Base-by-base conservation (phyloP, 1,284 basidiomycete genomes). In the Ustilago cynodontis region DNA sequence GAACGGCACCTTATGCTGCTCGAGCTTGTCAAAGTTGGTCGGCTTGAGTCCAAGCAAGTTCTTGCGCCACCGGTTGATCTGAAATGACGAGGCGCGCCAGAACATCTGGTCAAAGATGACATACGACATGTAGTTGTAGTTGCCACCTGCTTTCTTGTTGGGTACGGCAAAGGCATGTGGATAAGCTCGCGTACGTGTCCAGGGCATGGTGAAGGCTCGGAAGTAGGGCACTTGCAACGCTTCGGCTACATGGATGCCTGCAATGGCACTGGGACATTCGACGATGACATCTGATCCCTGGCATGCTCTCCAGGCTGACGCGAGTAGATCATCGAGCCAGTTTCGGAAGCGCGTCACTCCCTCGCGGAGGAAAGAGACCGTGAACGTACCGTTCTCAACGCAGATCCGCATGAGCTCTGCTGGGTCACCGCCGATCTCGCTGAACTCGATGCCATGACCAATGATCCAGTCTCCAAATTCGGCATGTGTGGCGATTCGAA, bases 141-240 rank as follows among this genome's bases (percentile, higher is more conserved):
- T 90, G 31, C 95, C 95, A 26, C 96, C 96, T 90, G 92, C 90
- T 92, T 82, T 91, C 91, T 66, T 95, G 54, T 54, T 94, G 1
- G 97, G 96, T 2, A 98, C 96, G 20, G 94, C 95, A 83, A 99
- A 99, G 3, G 96, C 95, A 85, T 99, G 96, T 22, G 96, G 96
- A 86, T 98, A 99, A 5, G 93, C 94, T 80, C 94, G 91, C 22
- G 86, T 93, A 64, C 91, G 88, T 47, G 88, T 90, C 91, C 91
- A 92, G 10, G 91, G 92, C 92, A 93, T 93, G 22, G 92, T 92
- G 85, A 93, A 93, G 2, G 93, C 93, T 78, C 94, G 89, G 87
- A 93, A 98, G 86, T 96, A 99, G 2, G 96, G 96, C 59, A 98
- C 94, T 33, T 89, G 89, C 18, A 99, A 88, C 1, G 94, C 94